These are phyloP conservation scores for Saccharomyces hybrid DNA, from an alignment of 1,139 yeast species.

Conservation along the genomic window DNA sequence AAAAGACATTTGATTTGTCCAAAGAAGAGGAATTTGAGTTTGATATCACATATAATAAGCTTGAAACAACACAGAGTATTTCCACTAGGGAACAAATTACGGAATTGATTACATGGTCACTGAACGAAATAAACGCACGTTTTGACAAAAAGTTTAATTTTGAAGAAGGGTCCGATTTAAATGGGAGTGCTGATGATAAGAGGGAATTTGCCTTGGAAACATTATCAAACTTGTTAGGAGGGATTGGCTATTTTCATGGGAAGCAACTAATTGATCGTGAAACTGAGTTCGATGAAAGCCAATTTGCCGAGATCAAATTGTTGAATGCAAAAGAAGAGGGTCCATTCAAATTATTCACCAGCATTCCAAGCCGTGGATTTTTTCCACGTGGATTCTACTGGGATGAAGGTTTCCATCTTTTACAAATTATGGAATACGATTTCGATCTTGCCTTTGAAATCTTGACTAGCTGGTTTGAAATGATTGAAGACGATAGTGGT, in stretches of 20 bases:
- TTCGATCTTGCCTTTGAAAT: constrained; percentile 78
- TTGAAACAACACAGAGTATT: constrained; percentile 39
- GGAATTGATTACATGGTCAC: constrained; percentile 34
- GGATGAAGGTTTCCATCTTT: constrained; percentile 96
- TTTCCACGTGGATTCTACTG: constrained; percentile 97
- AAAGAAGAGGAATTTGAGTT: constrained; percentile 64
- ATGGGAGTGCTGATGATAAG: constrained; percentile 34
- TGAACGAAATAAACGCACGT: constrained; percentile 43
- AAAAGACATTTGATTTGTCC: constrained; percentile 47
- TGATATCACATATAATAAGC: constrained; percentile 54
- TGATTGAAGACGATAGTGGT: constrained; percentile 86
- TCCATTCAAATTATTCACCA: constrained; percentile 64
- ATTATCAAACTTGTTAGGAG: constrained; percentile 79
- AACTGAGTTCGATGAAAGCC: constrained; percentile 58
- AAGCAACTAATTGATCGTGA: constrained; percentile 74
- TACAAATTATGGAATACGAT: constrained; percentile 78
- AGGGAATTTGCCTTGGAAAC: constrained; percentile 64
- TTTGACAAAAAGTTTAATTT: constrained; percentile 51
- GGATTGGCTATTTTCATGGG: constrained; percentile 86
- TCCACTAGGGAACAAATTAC: constrained; percentile 37
- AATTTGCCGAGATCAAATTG: constrained; percentile 49
- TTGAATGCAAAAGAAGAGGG: constrained; percentile 50
- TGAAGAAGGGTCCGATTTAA: constrained; percentile 20
- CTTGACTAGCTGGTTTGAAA: constrained; percentile 75
- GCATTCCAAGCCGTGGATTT: constrained; percentile 88